A percentile compares a stretch with the other conserved stretches of the same genome.
Conservation (phyloP, 2,329 filamentous ascomycete genomes). For the Periconia digitata region DNA sequence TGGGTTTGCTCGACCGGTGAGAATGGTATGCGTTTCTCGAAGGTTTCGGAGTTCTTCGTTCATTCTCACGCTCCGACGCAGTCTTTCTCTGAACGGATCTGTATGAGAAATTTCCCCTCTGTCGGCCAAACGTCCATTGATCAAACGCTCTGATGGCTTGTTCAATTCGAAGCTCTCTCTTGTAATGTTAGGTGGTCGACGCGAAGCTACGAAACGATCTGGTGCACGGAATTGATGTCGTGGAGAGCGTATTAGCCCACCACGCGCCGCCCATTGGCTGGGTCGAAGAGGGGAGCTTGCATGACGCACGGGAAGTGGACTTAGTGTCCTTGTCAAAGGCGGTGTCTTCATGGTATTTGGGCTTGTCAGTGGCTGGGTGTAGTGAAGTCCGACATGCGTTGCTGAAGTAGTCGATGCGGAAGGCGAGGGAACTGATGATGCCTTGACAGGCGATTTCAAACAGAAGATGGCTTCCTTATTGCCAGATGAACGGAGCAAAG, state of each 20-base stretch:
- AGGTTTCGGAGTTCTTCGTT: constrained; percentile 36
- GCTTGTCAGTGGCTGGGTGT: constrained; percentile 2
- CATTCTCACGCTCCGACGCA: constrained; percentile 34
- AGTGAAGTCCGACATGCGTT: too few species aligned
- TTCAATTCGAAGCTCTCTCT: constrained; percentile 56
- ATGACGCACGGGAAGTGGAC: constrained; percentile 20
- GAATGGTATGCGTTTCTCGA: constrained; percentile 33
- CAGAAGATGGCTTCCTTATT: too few species aligned
- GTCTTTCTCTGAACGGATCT: constrained; percentile 57
- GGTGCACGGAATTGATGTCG: constrained; percentile 40
- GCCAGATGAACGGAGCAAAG: neutral
- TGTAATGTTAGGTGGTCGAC: constrained; percentile 45
- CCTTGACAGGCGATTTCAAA: too few species aligned
- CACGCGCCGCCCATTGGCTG: constrained; percentile 33
- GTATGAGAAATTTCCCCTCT: constrained; percentile 47
- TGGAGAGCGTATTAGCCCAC: constrained; percentile 21
- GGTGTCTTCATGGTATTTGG: neutral
- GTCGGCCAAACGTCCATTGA: constrained; percentile 49
- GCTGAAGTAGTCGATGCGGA: too few species aligned
- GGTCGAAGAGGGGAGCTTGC: constrained; percentile 35
- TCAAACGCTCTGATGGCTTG: constrained; percentile 51
- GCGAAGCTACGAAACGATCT: constrained; percentile 61
- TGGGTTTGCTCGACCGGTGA: constrained; percentile 20
- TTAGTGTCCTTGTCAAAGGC: constrained; percentile 7
- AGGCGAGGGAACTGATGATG: too few species aligned